A percentile compares a stretch with the other conserved stretches of the same genome.
Conservation (phyloP, 345 rosid species). For the Citropsis articulata region DNA sequence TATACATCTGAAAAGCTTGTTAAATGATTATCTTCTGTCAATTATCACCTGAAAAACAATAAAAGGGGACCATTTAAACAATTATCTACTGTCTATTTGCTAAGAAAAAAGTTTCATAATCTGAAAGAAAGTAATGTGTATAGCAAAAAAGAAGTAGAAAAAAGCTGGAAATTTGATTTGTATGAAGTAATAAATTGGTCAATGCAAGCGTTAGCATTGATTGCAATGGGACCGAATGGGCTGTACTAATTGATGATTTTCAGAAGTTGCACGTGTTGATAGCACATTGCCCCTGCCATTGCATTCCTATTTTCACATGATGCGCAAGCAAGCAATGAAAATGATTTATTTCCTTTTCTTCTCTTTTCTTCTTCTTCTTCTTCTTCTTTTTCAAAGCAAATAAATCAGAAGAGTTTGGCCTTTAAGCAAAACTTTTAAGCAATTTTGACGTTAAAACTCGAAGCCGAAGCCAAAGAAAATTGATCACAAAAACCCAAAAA, state of each 20-base stretch:
- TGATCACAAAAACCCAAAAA: background rate
- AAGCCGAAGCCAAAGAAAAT: background rate
- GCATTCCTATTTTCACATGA: constrained; percentile 18
- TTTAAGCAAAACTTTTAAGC: too few relatives aligned
- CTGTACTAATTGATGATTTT: constrained; percentile 11
- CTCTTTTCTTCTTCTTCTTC: too few relatives aligned
- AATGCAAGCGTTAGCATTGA: background rate
- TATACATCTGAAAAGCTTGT: background rate
- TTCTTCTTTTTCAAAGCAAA: background rate
- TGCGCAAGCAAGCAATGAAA: background rate
- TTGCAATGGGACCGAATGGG: constrained; percentile 5
- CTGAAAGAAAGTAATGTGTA: background rate
- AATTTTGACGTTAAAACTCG: too few relatives aligned
- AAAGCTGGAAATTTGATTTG: background rate
- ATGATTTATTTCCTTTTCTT: too few relatives aligned
- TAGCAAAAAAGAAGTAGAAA: too few relatives aligned
- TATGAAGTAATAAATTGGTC: background rate
- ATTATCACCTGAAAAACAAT: background rate
- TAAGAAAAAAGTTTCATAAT: background rate
- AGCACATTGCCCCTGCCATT: background rate
- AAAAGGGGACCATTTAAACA: background rate
- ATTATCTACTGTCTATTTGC: background rate
- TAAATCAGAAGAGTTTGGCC: background rate
- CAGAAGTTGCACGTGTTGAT: constrained; percentile 25
- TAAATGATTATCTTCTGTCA: background rate